These are phyloP conservation scores for Eimeria praecox DNA, from an alignment of 169 alveolate species.

Conservation along the genomic window DNA sequence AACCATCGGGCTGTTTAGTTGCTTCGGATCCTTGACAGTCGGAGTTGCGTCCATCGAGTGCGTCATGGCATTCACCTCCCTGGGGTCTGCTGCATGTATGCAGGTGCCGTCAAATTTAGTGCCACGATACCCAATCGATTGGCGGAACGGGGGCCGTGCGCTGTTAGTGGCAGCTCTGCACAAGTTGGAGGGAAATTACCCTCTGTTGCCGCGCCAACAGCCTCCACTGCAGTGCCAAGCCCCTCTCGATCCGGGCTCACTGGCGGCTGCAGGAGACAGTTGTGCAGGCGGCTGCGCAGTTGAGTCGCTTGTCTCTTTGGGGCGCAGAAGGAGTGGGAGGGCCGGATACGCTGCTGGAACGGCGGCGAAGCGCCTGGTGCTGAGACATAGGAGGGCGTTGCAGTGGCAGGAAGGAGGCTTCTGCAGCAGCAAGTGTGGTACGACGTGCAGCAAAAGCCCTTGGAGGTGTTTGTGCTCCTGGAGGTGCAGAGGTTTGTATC, in stretches of 20 bases:
- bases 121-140: conserved; percentile 92
- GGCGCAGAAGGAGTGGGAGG: conserved; percentile 71
- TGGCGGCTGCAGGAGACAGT: conserved; percentile 40
- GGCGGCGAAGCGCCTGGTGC: conserved; percentile 59
- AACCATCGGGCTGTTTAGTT: not conserved
- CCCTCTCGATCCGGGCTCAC: conserved; percentile 67
- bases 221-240: conserved; percentile 53
- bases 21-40: not conserved
- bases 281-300: conserved; percentile 44
- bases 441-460: conserved; percentile 86
- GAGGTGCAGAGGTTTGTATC: conserved; percentile 80
- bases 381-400: conserved; percentile 85
- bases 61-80: not conserved
- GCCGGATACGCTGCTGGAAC: conserved; percentile 68
- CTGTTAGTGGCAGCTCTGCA: conserved; percentile 90
- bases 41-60: not conserved
- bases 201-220: conserved; percentile 6
- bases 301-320: conserved; percentile 32
- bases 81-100: not conserved
- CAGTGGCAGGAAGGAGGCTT: conserved; percentile 88
- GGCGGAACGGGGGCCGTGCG: conserved; percentile 94
- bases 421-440: conserved; percentile 89
- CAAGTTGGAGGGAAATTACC: conserved; percentile 87
- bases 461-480: conserved; percentile 84
- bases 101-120: conserved; percentile 91